A percentile compares a stretch with the other conserved stretches of the same genome.
phyloP scores from a whole-genome alignment of 1,284 basidiomycete genomes.

The Bondarzewia mesenterica region DNA sequence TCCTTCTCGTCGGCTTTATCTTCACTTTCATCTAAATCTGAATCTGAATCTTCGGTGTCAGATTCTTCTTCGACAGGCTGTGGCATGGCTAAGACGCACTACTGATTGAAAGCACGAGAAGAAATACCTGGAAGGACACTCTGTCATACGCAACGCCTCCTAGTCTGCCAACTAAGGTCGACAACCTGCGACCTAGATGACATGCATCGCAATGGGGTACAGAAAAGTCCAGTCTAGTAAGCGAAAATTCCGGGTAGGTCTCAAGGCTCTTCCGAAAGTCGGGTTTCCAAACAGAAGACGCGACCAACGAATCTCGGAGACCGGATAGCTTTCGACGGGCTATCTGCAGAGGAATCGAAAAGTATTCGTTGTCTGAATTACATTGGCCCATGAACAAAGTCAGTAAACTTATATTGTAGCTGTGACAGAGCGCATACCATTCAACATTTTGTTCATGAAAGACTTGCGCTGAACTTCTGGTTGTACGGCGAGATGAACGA shows the following conservation, averaged over 20 bases:
- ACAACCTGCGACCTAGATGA: slow-evolving; percentile 59
- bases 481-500: slow-evolving; percentile 70
- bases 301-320: slow-evolving; percentile 62
- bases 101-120: neutral
- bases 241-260: slow-evolving; percentile 54
- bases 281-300: slow-evolving; percentile 73
- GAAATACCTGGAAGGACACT: slow-evolving; percentile 34
- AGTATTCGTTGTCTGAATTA: slow-evolving; percentile 53
- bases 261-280: slow-evolving; percentile 60
- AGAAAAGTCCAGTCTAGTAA: slow-evolving; percentile 44
- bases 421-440: slow-evolving; percentile 43
- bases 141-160: slow-evolving; percentile 53
- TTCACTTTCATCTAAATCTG: slow-evolving; percentile 24
- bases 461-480: slow-evolving; percentile 39
- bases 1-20: slow-evolving; percentile 19
- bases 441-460: slow-evolving; percentile 46
- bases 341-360: slow-evolving; percentile 56
- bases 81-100: neutral
- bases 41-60: slow-evolving; percentile 16
- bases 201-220: slow-evolving; percentile 72
- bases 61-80: neutral
- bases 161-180: slow-evolving; percentile 50
- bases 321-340: slow-evolving; percentile 59
- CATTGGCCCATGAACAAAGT: neutral
- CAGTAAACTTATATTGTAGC: neutral